Conservation (phyloP, 331 rosid species). For the Stylosanthes scabra region DNA sequence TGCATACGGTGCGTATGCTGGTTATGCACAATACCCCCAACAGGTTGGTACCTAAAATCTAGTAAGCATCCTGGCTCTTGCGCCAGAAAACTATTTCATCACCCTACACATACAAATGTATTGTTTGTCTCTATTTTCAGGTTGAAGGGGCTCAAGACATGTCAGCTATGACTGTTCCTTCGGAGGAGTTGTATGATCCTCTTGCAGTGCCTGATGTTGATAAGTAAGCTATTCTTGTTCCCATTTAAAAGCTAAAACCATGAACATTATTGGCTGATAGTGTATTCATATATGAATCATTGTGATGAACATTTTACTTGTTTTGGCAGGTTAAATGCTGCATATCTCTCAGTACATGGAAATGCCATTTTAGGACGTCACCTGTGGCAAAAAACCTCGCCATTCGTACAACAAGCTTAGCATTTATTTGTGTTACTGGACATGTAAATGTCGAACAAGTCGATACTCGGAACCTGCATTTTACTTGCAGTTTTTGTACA, state of each 20-base stretch:
- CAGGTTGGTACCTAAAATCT: slow-evolving; percentile 54
- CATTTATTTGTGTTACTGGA: background rate
- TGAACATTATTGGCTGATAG: too few species aligned
- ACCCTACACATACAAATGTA: slow-evolving; percentile 11
- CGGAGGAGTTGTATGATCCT: slow-evolving; percentile 80
- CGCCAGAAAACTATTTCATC: background rate
- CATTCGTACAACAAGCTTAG: slow-evolving; percentile 65
- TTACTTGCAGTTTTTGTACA: too few species aligned
- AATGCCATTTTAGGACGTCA: slow-evolving; percentile 43
- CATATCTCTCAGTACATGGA: slow-evolving; percentile 64
- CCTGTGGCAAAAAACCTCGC: slow-evolving; percentile 59
- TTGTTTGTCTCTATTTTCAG: slow-evolving; percentile 46
- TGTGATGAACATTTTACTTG: slow-evolving; percentile 24
- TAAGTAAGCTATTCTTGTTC: slow-evolving; percentile 43
- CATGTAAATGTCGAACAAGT: too few species aligned
- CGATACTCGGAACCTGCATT: too few species aligned
- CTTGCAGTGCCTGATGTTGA: slow-evolving; percentile 86
- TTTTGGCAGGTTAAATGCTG: slow-evolving; percentile 74
- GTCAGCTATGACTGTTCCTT: slow-evolving; percentile 59
- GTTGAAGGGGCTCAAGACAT: slow-evolving; percentile 85
- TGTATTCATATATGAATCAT: too few species aligned
- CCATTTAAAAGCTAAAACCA: background rate
- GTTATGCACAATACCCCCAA: slow-evolving; percentile 89
- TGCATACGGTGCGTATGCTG: slow-evolving; percentile 79
- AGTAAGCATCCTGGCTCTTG: background rate